phyloP scores from a whole-genome alignment of 2,329 filamentous ascomycete genomes.

The Rugonectria rugulosa region DNA sequence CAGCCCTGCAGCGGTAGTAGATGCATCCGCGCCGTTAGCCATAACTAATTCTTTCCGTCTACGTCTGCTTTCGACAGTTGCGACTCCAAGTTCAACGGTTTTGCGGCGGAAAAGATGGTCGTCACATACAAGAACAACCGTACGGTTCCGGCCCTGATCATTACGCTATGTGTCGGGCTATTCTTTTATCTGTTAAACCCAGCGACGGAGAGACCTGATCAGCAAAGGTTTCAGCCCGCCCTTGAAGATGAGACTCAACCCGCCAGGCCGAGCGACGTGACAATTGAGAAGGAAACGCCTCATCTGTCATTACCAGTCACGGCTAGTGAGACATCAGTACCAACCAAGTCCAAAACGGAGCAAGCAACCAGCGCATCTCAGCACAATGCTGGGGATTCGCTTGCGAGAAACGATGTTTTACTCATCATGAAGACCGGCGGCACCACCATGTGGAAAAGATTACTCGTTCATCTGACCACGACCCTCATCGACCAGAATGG shows the following conservation, averaged over 20 bases:
- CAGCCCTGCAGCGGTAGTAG: not conserved
- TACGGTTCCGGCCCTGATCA: slow-evolving; percentile 32
- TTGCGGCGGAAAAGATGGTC: slow-evolving; percentile 25
- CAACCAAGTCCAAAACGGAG: not conserved
- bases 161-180: slow-evolving; percentile 26
- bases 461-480: slow-evolving; percentile 35
- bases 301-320: not conserved
- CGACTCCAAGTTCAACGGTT: not conserved
- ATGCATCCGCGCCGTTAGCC: no score
- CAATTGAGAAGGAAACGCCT: not conserved
- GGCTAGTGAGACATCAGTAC: not conserved
- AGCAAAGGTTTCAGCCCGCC: not conserved
- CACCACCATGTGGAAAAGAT: slow-evolving; percentile 36
- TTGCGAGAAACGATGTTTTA: slow-evolving; percentile 28
- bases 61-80: not conserved
- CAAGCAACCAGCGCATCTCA: no score
- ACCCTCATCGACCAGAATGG: slow-evolving; percentile 23
- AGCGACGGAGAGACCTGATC: slow-evolving; percentile 16
- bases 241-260: not conserved
- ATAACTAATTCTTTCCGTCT: not conserved
- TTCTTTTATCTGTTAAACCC: slow-evolving; percentile 31
- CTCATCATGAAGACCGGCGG: slow-evolving; percentile 38
- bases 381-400: no score
- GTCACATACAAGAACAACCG: slow-evolving; percentile 37
- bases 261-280: not conserved